Conservation (phyloP, 2,329 filamentous ascomycete species). For the Penicillium brasilianum region DNA sequence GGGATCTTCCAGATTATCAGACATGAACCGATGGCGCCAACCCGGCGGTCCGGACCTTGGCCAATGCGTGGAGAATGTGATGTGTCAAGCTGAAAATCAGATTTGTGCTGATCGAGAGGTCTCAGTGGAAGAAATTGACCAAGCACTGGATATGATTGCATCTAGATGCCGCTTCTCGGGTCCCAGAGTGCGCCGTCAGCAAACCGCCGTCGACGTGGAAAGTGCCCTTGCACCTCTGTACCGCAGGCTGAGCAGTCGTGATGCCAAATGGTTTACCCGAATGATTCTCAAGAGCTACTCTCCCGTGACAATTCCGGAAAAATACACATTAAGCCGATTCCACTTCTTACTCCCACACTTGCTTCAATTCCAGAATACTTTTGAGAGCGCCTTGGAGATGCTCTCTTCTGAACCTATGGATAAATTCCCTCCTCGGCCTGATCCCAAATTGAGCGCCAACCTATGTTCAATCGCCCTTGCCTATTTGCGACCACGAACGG, state of each 20-base stretch:
- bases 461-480: constrained; percentile 44
- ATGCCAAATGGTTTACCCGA: constrained; percentile 87
- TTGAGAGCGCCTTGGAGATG: constrained; percentile 63
- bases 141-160: constrained; percentile 68
- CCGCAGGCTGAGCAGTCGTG: constrained; percentile 63
- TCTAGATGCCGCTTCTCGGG: constrained; percentile 73
- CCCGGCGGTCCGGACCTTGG: constrained; percentile 70
- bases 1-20: constrained; percentile 62
- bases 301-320: constrained; percentile 67
- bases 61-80: constrained; percentile 69
- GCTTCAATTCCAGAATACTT: constrained; percentile 71
- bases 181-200: constrained; percentile 57
- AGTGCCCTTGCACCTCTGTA: constrained; percentile 63
- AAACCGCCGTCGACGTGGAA: constrained; percentile 48
- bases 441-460: constrained; percentile 36
- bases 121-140: constrained; percentile 75
- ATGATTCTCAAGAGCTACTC: constrained; percentile 77
- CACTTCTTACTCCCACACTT: constrained; percentile 73
- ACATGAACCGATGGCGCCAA: constrained; percentile 67
- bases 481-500: constrained; percentile 59
- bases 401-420: constrained; percentile 50
- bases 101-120: constrained; percentile 52
- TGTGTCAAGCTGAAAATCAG: constrained; percentile 62
- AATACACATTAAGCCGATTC: constrained; percentile 62
- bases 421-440: constrained; percentile 44